Evolutionary conservation across 306 rosid species (phyloP).

Genomic region (Medicago ruthenica): DNA sequence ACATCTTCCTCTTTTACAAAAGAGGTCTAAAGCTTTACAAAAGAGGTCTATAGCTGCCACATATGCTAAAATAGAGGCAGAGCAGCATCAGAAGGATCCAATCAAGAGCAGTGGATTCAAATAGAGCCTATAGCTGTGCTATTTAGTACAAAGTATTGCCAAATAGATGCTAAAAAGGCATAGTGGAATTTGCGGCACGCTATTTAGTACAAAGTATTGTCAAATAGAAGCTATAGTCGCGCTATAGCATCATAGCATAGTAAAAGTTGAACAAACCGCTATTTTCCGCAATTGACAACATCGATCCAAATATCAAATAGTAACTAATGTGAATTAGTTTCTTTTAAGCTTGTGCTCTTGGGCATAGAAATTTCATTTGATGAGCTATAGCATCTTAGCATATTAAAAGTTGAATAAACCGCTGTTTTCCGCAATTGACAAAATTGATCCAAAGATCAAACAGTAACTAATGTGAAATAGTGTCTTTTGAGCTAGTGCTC

Average conservation of each 20-base stretch:
- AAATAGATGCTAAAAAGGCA: too few species aligned
- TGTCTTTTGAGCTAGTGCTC: background rate
- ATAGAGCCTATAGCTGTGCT: too few species aligned
- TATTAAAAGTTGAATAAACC: too few species aligned
- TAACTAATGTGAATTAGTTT: background rate
- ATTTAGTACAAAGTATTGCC: too few species aligned
- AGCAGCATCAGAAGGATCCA: background rate
- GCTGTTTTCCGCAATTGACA: too few species aligned
- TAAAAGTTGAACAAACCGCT: too few species aligned
- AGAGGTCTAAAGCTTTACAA: background rate
- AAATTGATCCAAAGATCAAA: background rate
- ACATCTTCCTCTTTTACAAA: background rate
- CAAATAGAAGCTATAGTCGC: too few species aligned
- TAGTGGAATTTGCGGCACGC: too few species aligned
- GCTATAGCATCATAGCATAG: too few species aligned
- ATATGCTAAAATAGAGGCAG: slow-evolving; percentile 2
- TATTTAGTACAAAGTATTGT: too few species aligned
- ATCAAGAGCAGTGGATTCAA: background rate
- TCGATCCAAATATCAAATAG: background rate
- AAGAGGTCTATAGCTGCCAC: background rate
- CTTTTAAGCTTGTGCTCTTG: background rate
- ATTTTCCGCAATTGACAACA: too few species aligned
- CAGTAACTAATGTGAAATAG: background rate
- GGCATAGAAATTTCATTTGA: background rate
- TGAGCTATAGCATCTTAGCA: too few species aligned